A percentile compares a stretch with the other conserved stretches of the same genome.
phyloP scores from a whole-genome alignment of 192 early-diverging fungal genomes.

The Entrophospora sp. region DNA sequence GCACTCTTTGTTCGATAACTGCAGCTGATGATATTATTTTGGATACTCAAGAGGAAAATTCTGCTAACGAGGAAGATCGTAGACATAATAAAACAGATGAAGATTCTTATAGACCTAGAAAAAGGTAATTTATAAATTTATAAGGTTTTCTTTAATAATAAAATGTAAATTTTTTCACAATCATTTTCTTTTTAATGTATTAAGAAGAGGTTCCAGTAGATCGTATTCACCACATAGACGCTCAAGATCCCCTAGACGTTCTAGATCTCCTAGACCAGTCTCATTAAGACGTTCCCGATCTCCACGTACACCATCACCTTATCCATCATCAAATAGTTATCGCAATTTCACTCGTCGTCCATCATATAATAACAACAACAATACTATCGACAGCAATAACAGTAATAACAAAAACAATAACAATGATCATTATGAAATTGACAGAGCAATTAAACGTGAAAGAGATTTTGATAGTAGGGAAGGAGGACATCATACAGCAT shows the following conservation, averaged over 20 bases:
- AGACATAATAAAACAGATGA: constrained; percentile 5
- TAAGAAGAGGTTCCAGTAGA: constrained; percentile 9
- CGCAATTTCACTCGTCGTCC: background rate
- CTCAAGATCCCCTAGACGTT: constrained; percentile 11
- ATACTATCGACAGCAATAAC: too few relatives aligned
- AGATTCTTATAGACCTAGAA: constrained; percentile 1
- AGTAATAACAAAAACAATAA: too few relatives aligned
- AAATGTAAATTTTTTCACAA: background rate
- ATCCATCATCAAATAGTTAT: background rate
- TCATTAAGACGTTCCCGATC: constrained; percentile 10
- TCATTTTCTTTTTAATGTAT: background rate
- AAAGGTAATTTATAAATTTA: background rate
- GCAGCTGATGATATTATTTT: background rate
- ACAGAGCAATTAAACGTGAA: background rate
- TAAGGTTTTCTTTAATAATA: background rate
- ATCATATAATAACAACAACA: too few relatives aligned
- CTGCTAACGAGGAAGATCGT: background rate
- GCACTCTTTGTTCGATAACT: background rate
- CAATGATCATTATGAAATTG: constrained; percentile 6
- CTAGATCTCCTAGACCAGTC: constrained; percentile 4
- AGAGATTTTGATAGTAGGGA: constrained; percentile 7
- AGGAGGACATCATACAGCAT: constrained; percentile 5
- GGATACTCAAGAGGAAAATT: constrained; percentile 1
- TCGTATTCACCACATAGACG: constrained; percentile 9
- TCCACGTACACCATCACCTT: background rate